Base-by-base conservation (phyloP, 768 basidiomycete species). In the Xerocomellus chrysenteron region DNA sequence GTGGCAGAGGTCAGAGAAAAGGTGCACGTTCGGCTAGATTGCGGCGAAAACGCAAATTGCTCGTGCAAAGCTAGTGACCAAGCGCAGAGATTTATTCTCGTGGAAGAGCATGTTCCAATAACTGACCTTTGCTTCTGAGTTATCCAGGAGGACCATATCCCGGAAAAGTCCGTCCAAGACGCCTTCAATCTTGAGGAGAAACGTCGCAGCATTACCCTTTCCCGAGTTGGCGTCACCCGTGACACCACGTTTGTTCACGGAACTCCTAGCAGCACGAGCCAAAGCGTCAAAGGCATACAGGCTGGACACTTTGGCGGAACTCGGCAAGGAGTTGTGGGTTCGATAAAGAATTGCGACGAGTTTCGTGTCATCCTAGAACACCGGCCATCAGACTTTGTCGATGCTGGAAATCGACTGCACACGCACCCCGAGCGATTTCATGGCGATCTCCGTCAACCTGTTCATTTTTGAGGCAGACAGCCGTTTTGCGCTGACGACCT, bases 271-370 rank as follows among this genome's bases (percentile, higher is more conserved):
- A 17, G 88, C 94, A 55, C 96, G 86, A 42, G 92, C 83, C 58
- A 99, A 80, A 19, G 95, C 91, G 74, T 99, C 95, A 69, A 99
- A 92, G 40, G 88, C 85, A 73, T 98, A 99, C 48, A 99, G 79
- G 74, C 93, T 94, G 39, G 84, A 85, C 56, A 95, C 82, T 70
- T 98, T 96, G 59, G 81, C 78, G 12, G 80, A 64, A 16, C 82
- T 72, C 5, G 85, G 75, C 36, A 96, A 78, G 10, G 86, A 82
- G 72, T 90, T 92, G 76, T 98, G 95, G 11, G 87, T 89, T 54
- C 91, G 88, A 73, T 92, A 97, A 36, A 98, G 81, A 50, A 86
- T 82, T 30, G 94, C 91, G 50, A 98, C 90, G 48, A 98, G 79
- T 65, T 92, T 83, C 4, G 91, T 89, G 73, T 96, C 93, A 57